Conservation (phyloP, 2,329 filamentous ascomycete species). For the Microsporum ferrugineum region DNA sequence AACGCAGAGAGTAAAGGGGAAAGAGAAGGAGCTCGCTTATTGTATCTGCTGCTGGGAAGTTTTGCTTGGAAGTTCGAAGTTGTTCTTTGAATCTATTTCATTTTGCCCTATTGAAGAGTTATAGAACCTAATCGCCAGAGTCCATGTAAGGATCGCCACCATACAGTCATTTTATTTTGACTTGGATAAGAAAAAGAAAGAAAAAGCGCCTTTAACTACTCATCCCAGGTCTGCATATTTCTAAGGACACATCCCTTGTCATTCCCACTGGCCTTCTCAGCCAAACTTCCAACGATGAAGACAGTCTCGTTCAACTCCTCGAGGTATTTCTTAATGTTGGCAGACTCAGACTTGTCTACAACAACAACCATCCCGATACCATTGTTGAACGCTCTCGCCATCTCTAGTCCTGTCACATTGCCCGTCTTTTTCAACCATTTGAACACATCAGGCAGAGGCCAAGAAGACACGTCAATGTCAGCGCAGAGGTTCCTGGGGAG, state of each 20-base stretch:
- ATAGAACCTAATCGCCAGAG: neutral
- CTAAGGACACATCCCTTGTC: constrained; percentile 51
- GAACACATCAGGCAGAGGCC: constrained; percentile 69
- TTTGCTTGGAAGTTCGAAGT: neutral
- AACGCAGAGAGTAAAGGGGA: neutral
- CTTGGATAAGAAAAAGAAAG: neutral
- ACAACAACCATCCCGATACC: constrained; percentile 90
- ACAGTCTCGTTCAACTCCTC: constrained; percentile 63
- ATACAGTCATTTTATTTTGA: neutral
- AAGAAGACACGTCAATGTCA: constrained; percentile 64
- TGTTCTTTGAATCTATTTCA: neutral
- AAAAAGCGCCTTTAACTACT: neutral
- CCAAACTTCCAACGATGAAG: constrained; percentile 61
- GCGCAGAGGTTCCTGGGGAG: constrained; percentile 67
- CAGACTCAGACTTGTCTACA: constrained; percentile 54
- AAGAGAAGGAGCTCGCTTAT: neutral
- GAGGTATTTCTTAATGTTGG: constrained; percentile 49
- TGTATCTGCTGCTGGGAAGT: no score
- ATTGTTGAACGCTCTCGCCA: constrained; percentile 88
- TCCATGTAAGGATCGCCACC: neutral
- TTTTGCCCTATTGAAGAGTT: neutral
- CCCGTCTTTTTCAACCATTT: constrained; percentile 67
- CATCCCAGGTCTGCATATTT: constrained; percentile 44
- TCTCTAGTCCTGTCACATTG: constrained; percentile 63
- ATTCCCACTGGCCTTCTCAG: constrained; percentile 41